phyloP scores from a whole-genome alignment of 2,329 filamentous ascomycete genomes.

The Cyphellophora attinorum region DNA sequence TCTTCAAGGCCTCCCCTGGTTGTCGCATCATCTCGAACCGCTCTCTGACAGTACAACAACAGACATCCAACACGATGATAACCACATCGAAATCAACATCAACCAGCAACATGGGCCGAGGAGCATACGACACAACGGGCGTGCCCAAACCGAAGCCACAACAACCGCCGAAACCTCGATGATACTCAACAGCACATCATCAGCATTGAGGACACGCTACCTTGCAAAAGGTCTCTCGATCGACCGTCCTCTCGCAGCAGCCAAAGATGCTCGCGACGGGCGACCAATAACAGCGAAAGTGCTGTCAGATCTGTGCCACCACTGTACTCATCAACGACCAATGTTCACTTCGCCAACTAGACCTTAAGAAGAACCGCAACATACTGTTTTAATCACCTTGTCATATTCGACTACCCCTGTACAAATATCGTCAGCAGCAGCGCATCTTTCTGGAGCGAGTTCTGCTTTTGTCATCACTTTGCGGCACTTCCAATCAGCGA shows the following conservation, averaged over 20 bases:
- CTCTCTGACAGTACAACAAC: too few relatives aligned
- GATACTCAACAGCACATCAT: conserved; percentile 1
- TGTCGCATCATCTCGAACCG: too few relatives aligned
- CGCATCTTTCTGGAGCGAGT: too few relatives aligned
- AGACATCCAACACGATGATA: too few relatives aligned
- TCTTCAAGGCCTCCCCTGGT: too few relatives aligned
- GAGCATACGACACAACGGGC: conserved; percentile 43
- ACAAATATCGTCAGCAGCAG: conserved; percentile 16
- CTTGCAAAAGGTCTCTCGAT: neutral
- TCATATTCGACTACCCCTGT: conserved; percentile 19
- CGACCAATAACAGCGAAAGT: too few relatives aligned
- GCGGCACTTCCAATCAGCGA: conserved; percentile 12
- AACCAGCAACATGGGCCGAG: conserved; percentile 38
- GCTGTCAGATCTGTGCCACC: too few relatives aligned
- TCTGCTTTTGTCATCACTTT: conserved; percentile 16
- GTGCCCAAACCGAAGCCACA: conserved; percentile 40
- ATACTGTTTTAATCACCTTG: conserved; percentile 13
- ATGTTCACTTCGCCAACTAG: too few relatives aligned
- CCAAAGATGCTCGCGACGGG: too few relatives aligned
- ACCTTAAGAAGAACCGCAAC: too few relatives aligned
- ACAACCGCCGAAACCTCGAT: conserved; percentile 15
- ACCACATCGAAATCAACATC: conserved; percentile 12
- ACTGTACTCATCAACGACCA: too few relatives aligned
- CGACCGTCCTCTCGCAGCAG: too few relatives aligned
- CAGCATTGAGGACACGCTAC: neutral